Evolutionary conservation across 768 basidiomycete species (phyloP).

Genomic region (Stropharia rugosoannulata): DNA sequence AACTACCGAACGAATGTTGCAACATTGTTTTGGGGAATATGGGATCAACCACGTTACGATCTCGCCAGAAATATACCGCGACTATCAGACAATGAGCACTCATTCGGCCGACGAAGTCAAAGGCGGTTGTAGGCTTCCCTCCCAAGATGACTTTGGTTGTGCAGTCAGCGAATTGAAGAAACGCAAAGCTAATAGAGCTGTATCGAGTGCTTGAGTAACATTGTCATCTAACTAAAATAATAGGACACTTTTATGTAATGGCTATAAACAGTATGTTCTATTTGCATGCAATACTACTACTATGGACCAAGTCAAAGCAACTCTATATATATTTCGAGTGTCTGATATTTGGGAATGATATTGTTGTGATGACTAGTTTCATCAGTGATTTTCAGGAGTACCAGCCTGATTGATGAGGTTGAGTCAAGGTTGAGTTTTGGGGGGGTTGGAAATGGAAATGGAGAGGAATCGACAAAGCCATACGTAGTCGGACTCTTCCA

Average conservation of each 20-base stretch:
- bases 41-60: constrained; percentile 57
- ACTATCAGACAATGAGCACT: constrained; percentile 27
- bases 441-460: no score
- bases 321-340: no score
- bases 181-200: constrained; percentile 11
- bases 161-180: constrained; percentile 37
- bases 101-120: constrained; percentile 25
- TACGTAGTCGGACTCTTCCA: no score
- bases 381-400: no score
- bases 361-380: background rate
- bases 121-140: constrained; percentile 33
- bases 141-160: constrained; percentile 43
- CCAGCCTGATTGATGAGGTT: no score
- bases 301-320: no score
- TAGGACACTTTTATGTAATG: no score
- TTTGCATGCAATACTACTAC: background rate
- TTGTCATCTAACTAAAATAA: background rate
- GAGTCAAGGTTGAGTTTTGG: no score
- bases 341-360: no score
- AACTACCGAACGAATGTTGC: constrained; percentile 44
- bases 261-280: background rate
- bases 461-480: no score
- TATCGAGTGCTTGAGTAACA: background rate
- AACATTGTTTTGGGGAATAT: constrained; percentile 51
- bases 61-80: constrained; percentile 45